Evolutionary conservation across 2,329 filamentous ascomycete species (phyloP), one percentile per base, ranked within the genome.

Genomic region (Colletotrichum theobromicola): DNA sequence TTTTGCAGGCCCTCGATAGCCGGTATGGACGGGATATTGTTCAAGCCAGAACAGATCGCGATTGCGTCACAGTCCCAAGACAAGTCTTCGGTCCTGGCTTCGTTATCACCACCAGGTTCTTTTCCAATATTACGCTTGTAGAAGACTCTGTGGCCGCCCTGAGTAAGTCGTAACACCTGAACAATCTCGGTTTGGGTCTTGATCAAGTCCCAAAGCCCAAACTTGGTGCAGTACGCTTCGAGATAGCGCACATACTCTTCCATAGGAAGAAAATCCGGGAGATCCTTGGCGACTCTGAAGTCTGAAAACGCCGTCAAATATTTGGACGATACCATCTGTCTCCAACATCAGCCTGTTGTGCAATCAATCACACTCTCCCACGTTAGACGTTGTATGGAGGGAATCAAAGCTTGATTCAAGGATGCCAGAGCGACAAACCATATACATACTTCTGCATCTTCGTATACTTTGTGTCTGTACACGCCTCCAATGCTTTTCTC

Each of bases 251-350:
- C 81, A 73, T 88, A 89, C 3, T 79, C 77, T 9, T 80, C 75
- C 0, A 84, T 82, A 3, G 82, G 83, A 9, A 88, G 76, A 71
- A 89, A 89, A 74, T 88, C 87, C 9, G 86, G 84, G 1, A 82
- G 82, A 12, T 86, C 82, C 2, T 80, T 64, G 3, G 85, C 80
- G 7, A 86, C 82, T 2, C 87, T 84, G 72, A 87, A 87, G 76
- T 89, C 87, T 2, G 87, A 89, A 75, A 89, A 89, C 21, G 85
- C 80, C 0, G 87, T 89, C 10, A 90, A 81, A 57, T 88, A 87
- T 75, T 88, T 88, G 4, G 87, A 88, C 2, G 85, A 87, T 2
- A 89, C 87, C 2, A 88, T 82, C 84, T 85, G 55, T 15, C 15
- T 50, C 42, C 42, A 50, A 46, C 2, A n/a, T 50, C 42, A 50